Conservation (phyloP, 2,329 filamentous ascomycete genomes). For the Xylaria sp. region DNA sequence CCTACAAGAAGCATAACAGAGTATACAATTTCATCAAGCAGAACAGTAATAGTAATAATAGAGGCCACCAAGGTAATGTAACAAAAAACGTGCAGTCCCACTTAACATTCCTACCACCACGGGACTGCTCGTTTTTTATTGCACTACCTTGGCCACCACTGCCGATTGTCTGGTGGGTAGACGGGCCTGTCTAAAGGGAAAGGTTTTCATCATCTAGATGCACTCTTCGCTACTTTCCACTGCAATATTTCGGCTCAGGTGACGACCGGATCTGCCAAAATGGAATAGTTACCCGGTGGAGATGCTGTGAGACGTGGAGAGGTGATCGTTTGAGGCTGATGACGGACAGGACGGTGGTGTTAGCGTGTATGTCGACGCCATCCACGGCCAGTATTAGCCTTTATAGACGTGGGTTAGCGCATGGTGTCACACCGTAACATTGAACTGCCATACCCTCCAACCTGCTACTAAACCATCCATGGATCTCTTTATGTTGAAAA, state of each 20-base stretch:
- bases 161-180: neutral
- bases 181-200: neutral
- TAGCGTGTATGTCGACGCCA: neutral
- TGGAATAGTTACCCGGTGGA: slow-evolving; percentile 24
- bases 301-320: slow-evolving; percentile 25
- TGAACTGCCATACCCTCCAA: neutral
- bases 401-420: neutral
- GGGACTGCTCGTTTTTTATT: too few relatives aligned
- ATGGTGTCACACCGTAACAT: slow-evolving; percentile 17
- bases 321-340: slow-evolving; percentile 34
- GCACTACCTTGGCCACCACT: too few relatives aligned
- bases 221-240: slow-evolving; percentile 8
- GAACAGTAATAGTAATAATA: neutral
- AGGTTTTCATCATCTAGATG: slow-evolving; percentile 20
- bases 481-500: neutral
- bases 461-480: neutral
- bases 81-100: too few relatives aligned
- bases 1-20: neutral
- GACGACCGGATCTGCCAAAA: slow-evolving; percentile 32
- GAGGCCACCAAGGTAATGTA: too few relatives aligned
- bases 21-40: neutral
- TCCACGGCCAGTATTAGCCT: neutral
- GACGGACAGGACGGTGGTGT: slow-evolving; percentile 27
- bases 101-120: too few relatives aligned
- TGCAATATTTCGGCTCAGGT: slow-evolving; percentile 34